phyloP scores from a whole-genome alignment of 2,329 filamentous ascomycete species.

The Apiospora rasikravindrae region DNA sequence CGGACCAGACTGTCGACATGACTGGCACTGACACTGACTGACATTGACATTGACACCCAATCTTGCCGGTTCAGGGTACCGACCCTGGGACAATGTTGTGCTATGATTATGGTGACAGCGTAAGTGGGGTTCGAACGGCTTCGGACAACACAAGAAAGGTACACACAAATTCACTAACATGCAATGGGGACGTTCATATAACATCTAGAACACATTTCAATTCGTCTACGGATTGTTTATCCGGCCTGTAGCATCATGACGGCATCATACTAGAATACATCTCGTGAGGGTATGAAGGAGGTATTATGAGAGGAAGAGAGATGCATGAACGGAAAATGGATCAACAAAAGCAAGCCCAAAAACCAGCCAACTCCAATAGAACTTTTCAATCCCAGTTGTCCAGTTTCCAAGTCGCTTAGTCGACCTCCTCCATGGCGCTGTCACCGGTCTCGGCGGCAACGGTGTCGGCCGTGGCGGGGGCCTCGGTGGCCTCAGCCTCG shows the following conservation, averaged over 20 bases:
- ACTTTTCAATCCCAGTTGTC: slow-evolving; percentile 46
- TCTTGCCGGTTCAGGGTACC: too few species aligned
- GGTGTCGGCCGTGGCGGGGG: slow-evolving; percentile 59
- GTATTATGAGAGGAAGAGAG: slow-evolving; percentile 35
- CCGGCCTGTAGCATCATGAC: slow-evolving; percentile 38
- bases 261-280: slow-evolving; percentile 41
- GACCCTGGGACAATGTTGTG: background rate
- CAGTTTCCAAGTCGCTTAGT: slow-evolving; percentile 64
- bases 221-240: slow-evolving; percentile 37
- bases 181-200: background rate
- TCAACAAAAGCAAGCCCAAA: slow-evolving; percentile 40
- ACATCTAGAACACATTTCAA: slow-evolving; percentile 28
- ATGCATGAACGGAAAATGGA: slow-evolving; percentile 34
- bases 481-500: slow-evolving; percentile 64
- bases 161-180: background rate
- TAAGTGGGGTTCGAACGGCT: background rate
- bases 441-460: slow-evolving; percentile 73
- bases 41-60: background rate
- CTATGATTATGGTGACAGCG: background rate
- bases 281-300: slow-evolving; percentile 36
- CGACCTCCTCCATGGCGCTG: slow-evolving; percentile 99
- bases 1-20: background rate
- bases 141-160: too few species aligned
- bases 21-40: background rate
- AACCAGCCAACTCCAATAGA: slow-evolving; percentile 48